Percentiles rank a stretch among this genome's conserved stretches.
These are phyloP conservation scores for Aegilops sharonensis DNA, from an alignment of 176 grass and related monocot genomes.

Conservation along the genomic window DNA sequence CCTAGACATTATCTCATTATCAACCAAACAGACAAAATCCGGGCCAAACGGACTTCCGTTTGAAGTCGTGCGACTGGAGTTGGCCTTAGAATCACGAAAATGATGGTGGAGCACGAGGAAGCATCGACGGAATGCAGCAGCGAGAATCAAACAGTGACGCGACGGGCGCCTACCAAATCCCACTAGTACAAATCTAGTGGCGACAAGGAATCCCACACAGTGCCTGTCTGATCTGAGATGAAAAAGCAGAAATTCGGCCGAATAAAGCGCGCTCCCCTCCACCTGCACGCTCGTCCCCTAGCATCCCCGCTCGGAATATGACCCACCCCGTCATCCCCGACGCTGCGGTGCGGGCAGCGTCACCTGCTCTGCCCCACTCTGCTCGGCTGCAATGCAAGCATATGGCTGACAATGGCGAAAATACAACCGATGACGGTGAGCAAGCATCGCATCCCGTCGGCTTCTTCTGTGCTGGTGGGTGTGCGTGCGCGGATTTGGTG, in stretches of 20 bases:
- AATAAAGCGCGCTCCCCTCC: too few species aligned
- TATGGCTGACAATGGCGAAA: background rate
- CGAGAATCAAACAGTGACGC: background rate
- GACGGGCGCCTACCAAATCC: background rate
- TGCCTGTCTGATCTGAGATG: too few species aligned
- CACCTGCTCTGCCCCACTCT: background rate
- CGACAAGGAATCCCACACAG: too few species aligned
- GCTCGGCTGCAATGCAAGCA: too few species aligned
- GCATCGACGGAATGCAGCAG: too few species aligned
- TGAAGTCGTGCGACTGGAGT: too few species aligned
- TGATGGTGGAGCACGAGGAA: background rate
- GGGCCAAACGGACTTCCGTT: too few species aligned
- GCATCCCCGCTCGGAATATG: constrained; percentile 17
- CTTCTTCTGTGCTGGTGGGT: background rate
- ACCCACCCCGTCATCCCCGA: background rate
- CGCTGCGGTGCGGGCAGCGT: background rate
- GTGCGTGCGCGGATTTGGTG: background rate
- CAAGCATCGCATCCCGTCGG: background rate
- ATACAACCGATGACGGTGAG: background rate
- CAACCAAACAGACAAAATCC: too few species aligned
- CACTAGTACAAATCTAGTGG: too few species aligned
- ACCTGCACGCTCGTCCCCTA: background rate
- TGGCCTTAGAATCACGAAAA: too few species aligned
- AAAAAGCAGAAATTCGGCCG: too few species aligned
- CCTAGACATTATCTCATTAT: too few species aligned